Percentiles rank a stretch among this genome's conserved stretches.
Evolutionary conservation across 2,329 filamentous ascomycete species (phyloP).

Genomic region (Emergomyces orientalis): DNA sequence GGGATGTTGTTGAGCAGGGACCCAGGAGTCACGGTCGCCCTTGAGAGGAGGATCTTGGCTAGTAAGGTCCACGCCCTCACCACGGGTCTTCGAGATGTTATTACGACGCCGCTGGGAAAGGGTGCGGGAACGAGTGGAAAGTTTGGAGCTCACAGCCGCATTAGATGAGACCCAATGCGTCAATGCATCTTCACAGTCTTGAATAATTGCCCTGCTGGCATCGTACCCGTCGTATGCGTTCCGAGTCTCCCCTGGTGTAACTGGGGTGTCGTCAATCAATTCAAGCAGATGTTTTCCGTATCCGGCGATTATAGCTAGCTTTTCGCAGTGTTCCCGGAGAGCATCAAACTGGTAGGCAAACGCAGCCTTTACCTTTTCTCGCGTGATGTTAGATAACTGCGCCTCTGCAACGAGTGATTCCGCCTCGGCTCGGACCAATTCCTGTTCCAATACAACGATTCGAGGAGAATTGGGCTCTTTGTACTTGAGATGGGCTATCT

Average conservation of each 20-base stretch:
- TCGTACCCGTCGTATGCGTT: constrained; percentile 96
- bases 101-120: constrained; percentile 75
- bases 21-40: constrained; percentile 71
- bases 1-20: constrained; percentile 56
- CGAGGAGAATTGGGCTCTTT: constrained; percentile 98
- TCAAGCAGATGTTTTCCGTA: constrained; percentile 98
- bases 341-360: constrained; percentile 98
- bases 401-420: constrained; percentile 98
- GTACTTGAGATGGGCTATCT: constrained; percentile 98
- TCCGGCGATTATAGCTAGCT: constrained; percentile 93
- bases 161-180: constrained; percentile 95
- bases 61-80: constrained; percentile 71
- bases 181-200: constrained; percentile 94
- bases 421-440: constrained; percentile 94
- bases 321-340: constrained; percentile 93
- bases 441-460: constrained; percentile 96
- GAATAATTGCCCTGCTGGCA: constrained; percentile 95
- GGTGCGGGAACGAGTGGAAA: constrained; percentile 78
- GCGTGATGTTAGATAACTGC: constrained; percentile 97
- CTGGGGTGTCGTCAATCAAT: constrained; percentile 89
- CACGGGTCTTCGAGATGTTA: constrained; percentile 55
- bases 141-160: constrained; percentile 75
- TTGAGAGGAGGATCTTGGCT: constrained; percentile 71
- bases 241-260: constrained; percentile 93
- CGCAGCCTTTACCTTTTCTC: constrained; percentile 97